Conservation (phyloP, 2,329 filamentous ascomycete genomes). For the Xylaria sp. region DNA sequence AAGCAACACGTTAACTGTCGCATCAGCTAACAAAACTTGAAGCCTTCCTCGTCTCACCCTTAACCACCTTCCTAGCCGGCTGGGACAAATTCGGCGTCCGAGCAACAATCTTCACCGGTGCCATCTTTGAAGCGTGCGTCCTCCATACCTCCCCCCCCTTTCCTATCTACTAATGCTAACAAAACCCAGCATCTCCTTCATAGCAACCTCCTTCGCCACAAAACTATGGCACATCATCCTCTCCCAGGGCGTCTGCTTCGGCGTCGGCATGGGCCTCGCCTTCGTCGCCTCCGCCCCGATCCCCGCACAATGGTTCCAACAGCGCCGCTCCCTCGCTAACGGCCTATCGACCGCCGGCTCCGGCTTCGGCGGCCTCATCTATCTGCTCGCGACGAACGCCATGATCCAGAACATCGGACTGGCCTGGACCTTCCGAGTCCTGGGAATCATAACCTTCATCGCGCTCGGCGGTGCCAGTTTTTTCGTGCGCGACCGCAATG, state of each 20-base stretch:
- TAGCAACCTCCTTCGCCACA: conserved; percentile 63
- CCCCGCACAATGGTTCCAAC: conserved; percentile 69
- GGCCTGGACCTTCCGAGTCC: conserved; percentile 50
- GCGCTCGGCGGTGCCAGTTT: conserved; percentile 54
- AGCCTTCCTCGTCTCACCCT: conserved; percentile 62
- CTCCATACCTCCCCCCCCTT: not conserved
- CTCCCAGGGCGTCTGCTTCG: conserved; percentile 69
- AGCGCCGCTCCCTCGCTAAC: conserved; percentile 62
- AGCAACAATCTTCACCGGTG: conserved; percentile 58
- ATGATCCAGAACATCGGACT: conserved; percentile 62
- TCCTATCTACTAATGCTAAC: no score
- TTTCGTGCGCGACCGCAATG: conserved; percentile 66
- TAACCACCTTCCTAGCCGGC: conserved; percentile 51
- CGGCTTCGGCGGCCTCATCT: conserved; percentile 68
- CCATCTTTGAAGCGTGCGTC: conserved; percentile 53
- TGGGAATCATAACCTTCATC: conserved; percentile 41
- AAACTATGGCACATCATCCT: conserved; percentile 73
- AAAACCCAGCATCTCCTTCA: conserved; percentile 47
- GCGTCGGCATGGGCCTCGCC: conserved; percentile 70
- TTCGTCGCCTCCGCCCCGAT: conserved; percentile 66
- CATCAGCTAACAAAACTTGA: not conserved
- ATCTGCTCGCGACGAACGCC: conserved; percentile 61
- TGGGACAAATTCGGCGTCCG: conserved; percentile 60
- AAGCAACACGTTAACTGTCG: not conserved
- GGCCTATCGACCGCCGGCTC: conserved; percentile 63